Base-by-base conservation (phyloP, 768 basidiomycete species). In the Boletus subcaerulescens region DNA sequence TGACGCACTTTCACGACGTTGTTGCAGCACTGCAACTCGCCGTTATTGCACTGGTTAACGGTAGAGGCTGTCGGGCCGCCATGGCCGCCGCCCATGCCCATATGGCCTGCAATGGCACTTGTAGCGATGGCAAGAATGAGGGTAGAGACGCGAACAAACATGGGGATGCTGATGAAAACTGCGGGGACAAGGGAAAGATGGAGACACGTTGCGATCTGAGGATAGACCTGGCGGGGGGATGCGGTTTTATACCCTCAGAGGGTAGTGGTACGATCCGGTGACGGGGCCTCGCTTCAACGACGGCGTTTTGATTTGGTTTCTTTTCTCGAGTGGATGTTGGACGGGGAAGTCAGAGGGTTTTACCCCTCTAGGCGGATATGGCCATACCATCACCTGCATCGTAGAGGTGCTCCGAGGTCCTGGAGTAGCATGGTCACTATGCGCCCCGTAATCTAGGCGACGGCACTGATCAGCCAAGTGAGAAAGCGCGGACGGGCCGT, bases 261-360 rank as follows among this genome's bases (percentile, higher is more conserved):
- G 11, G 18, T 12, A 5, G 48, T 59, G 52, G 44, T 63, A 50
- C 48, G 64, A 59, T 44, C 42, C 42, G 32, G 22, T 22, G 22
- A 22, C 3, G 22, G 22, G 29, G 2, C 17, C 2, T 38, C 8
- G 24, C 5, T 17, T 45, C 42, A 24, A 47, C 35, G 14, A 53
- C 60, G 63, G 63, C 60, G 60, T 65, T 33, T 60, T 63, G 20
- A 11, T 32, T 39, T 52, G 38, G 18, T 52, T 48, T 50, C 51
- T 59, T 60, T 51, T 60, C 52, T 53, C 50, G 48, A 42, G 46
- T 38, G 48, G 26, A 38, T 18, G 39, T 12, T 36, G 33, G 49
- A 36, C 53, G 60, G 60, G 26, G 43, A 35, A 38, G 47, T 11
- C 13, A 13, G 20, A 4, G 18, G 35, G 17, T 24, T 24, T 24